A percentile compares a stretch with the other conserved stretches of the same genome.
phyloP scores from a whole-genome alignment of 1,284 basidiomycete genomes.

The Moesziomyces antarcticus region DNA sequence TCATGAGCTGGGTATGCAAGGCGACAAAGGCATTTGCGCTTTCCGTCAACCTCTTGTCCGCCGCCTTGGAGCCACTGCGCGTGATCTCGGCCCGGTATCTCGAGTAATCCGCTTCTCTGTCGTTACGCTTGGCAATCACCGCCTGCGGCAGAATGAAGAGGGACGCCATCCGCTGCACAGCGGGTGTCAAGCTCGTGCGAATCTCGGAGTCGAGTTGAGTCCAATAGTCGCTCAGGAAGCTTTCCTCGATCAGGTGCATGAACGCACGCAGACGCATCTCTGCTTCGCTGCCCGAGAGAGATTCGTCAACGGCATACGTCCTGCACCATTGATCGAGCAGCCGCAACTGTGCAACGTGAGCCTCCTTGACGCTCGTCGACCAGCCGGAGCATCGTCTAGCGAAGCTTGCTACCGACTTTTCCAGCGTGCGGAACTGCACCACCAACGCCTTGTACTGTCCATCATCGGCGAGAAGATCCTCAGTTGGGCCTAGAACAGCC shows the following conservation, averaged over 20 bases:
- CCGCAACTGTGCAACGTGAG: slow-evolving; percentile 42
- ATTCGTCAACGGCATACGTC: slow-evolving; percentile 44
- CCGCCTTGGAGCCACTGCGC: slow-evolving; percentile 26
- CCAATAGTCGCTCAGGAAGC: slow-evolving; percentile 38
- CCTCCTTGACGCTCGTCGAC: slow-evolving; percentile 39
- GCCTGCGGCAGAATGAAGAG: slow-evolving; percentile 55
- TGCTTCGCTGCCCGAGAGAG: slow-evolving; percentile 13
- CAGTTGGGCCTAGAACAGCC: slow-evolving; percentile 29
- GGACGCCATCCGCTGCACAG: slow-evolving; percentile 60
- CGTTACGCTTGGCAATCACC: slow-evolving; percentile 67
- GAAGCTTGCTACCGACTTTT: slow-evolving; percentile 37
- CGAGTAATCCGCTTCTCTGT: slow-evolving; percentile 65
- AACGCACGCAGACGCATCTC: slow-evolving; percentile 41
- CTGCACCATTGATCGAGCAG: slow-evolving; percentile 50
- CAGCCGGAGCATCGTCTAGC: slow-evolving; percentile 43
- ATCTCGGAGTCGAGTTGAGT: slow-evolving; percentile 48
- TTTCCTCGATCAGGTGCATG: slow-evolving; percentile 28
- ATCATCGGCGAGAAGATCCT: slow-evolving; percentile 39
- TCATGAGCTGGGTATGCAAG: slow-evolving; percentile 67
- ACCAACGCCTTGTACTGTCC: slow-evolving; percentile 46
- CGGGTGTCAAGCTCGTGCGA: slow-evolving; percentile 45
- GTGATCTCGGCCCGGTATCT: slow-evolving; percentile 55
- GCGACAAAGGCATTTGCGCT: slow-evolving; percentile 67
- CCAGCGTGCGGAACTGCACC: slow-evolving; percentile 39
- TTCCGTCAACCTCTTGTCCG: slow-evolving; percentile 50